Percentiles rank a stretch among this genome's conserved stretches.
Conservation (phyloP, 352 stramenopile genomes). For the Pythium graminicola region DNA sequence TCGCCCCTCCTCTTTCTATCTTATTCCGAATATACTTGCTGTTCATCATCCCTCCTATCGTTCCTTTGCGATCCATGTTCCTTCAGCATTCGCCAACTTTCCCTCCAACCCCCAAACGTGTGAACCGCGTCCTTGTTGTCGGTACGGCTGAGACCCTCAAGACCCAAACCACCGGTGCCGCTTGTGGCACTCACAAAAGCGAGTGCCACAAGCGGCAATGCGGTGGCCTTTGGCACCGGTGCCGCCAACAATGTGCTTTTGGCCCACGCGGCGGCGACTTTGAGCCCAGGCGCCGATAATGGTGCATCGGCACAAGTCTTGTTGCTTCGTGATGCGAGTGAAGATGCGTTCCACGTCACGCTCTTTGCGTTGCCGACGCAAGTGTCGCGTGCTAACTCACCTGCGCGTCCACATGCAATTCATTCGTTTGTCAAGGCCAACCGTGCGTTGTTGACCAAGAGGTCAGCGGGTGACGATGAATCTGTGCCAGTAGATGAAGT, state of each 20-base stretch:
- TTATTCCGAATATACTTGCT: no score
- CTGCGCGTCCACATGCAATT: constrained; percentile 70
- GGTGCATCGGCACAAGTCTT: constrained; percentile 42
- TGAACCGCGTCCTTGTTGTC: constrained; percentile 52
- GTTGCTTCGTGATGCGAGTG: constrained; percentile 27
- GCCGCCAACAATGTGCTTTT: constrained; percentile 39
- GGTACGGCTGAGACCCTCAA: constrained; percentile 40
- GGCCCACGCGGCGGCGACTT: constrained; percentile 36
- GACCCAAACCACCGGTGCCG: constrained; percentile 20
- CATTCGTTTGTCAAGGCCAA: constrained; percentile 51
- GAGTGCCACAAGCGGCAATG: constrained; percentile 13
- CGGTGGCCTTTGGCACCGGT: constrained; percentile 28
- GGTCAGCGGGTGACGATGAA: constrained; percentile 14
- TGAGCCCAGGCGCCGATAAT: constrained; percentile 37
- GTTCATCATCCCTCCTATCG: background rate
- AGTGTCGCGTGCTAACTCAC: constrained; percentile 64
- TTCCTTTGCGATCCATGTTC: constrained; percentile 26
- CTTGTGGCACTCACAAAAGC: constrained; percentile 36
- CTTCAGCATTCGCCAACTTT: constrained; percentile 24
- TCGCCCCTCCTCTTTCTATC: background rate
- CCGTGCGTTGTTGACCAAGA: constrained; percentile 25
- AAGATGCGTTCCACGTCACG: constrained; percentile 35
- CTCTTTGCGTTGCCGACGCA: constrained; percentile 51
- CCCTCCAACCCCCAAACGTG: constrained; percentile 20
- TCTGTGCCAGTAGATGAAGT: constrained; percentile 22